Evolutionary conservation across 495 filamentous ascomycete genomes (phyloP).

Genomic region (Annulohypoxylon bovei): DNA sequence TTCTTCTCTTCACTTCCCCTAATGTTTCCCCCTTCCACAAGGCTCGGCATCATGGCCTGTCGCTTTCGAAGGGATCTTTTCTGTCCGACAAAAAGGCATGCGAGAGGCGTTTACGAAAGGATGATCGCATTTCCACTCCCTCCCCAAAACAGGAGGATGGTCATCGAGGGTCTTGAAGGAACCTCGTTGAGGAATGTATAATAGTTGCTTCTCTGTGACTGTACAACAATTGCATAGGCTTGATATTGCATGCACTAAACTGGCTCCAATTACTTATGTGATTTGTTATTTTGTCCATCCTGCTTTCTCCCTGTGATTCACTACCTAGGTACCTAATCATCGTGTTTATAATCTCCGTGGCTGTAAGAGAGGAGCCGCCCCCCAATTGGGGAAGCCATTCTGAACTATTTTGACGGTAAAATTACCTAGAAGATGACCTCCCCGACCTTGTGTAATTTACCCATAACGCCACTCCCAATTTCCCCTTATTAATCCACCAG

Average conservation of each 20-base stretch:
- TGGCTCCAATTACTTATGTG: neutral
- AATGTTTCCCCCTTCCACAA: neutral
- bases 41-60: neutral
- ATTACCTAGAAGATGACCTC: neutral
- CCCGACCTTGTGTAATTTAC: neutral
- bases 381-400: neutral
- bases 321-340: no score
- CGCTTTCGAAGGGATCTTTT: neutral
- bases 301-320: neutral
- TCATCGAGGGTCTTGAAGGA: neutral
- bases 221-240: neutral
- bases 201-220: conserved; percentile 1
- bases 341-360: neutral
- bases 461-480: neutral
- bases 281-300: neutral
- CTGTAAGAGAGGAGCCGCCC: neutral
- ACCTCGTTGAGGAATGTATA: conserved; percentile 11
- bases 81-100: neutral
- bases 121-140: neutral
- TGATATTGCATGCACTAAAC: neutral
- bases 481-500: neutral
- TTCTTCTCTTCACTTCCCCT: conserved; percentile 2
- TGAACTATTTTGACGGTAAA: neutral
- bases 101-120: neutral
- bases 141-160: neutral